These are phyloP conservation scores for Kazachstania sp. DNA, from an alignment of 1,139 yeast species.

Conservation along the genomic window DNA sequence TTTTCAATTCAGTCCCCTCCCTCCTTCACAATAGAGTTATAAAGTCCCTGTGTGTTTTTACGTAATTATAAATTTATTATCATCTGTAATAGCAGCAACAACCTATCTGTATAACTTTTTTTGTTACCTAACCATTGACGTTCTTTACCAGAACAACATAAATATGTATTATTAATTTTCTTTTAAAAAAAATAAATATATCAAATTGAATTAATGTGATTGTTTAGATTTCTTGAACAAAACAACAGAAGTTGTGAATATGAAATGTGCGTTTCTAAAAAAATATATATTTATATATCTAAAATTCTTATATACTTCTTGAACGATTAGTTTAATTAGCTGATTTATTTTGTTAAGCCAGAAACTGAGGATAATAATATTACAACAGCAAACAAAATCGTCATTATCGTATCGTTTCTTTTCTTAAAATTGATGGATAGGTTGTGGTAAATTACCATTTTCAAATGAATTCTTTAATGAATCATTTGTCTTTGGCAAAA, in stretches of 20 bases:
- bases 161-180: too few relatives aligned
- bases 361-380: too few relatives aligned
- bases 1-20: too few relatives aligned
- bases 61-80: not conserved
- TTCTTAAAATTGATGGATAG: conserved; percentile 28
- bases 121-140: too few relatives aligned
- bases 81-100: too few relatives aligned
- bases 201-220: too few relatives aligned
- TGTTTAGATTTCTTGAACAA: too few relatives aligned
- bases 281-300: not conserved
- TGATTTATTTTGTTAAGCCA: not conserved
- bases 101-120: too few relatives aligned
- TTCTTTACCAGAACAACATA: too few relatives aligned
- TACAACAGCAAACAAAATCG: too few relatives aligned
- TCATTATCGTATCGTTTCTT: too few relatives aligned
- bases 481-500: conserved; percentile 5
- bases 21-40: not conserved
- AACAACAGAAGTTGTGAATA: not conserved
- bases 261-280: not conserved
- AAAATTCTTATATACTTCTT: not conserved
- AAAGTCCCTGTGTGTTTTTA: not conserved
- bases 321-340: not conserved
- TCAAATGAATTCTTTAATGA: conserved; percentile 17
- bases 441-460: conserved; percentile 26
- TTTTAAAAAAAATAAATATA: too few relatives aligned